Base-by-base conservation (phyloP, 169 alveolate species). In the Plasmodium billcollinsi region DNA sequence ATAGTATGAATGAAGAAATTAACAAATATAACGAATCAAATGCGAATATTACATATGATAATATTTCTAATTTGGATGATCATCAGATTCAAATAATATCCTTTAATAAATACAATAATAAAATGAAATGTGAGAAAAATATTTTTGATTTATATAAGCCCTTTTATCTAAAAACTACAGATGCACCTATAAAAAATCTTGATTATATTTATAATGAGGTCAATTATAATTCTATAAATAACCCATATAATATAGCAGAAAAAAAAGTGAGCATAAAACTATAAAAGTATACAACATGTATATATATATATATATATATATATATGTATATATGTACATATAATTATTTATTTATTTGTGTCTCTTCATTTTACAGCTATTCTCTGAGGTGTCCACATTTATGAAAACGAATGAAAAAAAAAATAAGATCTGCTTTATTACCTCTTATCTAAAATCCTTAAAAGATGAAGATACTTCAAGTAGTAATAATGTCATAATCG, bases 51-150 rank as follows among this genome's bases (percentile, higher is more conserved):
- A 39, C 7, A 15, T 24, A 62, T 21, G 90, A 80, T 1, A 45
- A 18, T 33, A 80, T 80, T 6, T 21, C 18, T 20, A 49, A 59
- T 43, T 43, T 80, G 20, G 73, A 80, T 43, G 73, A 80, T 1
- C 73, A 80, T 56, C 62, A 56, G 21, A 67, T 80, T 15, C 90
- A 80, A 29, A 80, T 80, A 21, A 20, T 80, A 11, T 80, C 90
- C 62, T 80, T 80, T 26, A 47, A 18, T 24, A 80, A 69, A 56
- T 71, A 49, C 43, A 56, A 80, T 47, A 80, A 69, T 26, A 49
- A 67, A 71, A 66, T 69, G 90, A 80, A 80, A 47, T 80, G 90
- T 67, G 90, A 80, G 33, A 80, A 56, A 66, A 80, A 80, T 12
- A 80, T 80, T 20, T 67, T 80, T 12, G 90, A 80, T 47, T 33